These are phyloP conservation scores for Cercospora zeina DNA, from an alignment of 2,329 filamentous ascomycete species.

Conservation along the genomic window DNA sequence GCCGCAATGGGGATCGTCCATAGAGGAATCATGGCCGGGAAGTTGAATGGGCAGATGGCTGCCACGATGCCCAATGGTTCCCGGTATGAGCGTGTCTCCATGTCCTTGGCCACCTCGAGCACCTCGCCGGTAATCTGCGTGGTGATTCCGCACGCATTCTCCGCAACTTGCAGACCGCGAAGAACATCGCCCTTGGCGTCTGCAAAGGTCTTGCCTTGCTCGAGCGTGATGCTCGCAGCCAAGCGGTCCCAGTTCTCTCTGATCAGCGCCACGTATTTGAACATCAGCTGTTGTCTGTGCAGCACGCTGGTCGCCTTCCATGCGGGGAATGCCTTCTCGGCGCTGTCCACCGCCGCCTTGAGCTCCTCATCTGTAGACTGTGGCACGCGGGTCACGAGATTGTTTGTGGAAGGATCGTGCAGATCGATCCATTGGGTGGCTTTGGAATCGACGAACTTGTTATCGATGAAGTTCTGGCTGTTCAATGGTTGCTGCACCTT, in stretches of 20 bases:
- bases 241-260: conserved; percentile 82
- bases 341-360: conserved; percentile 71
- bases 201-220: conserved; percentile 86
- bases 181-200: conserved; percentile 81
- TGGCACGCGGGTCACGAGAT: conserved; percentile 78
- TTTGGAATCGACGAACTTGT: conserved; percentile 69
- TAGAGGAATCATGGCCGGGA: conserved; percentile 89
- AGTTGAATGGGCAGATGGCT: conserved; percentile 88
- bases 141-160: conserved; percentile 77
- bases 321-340: conserved; percentile 70
- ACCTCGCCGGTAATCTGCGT: conserved; percentile 81
- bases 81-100: conserved; percentile 81
- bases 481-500: conserved; percentile 66
- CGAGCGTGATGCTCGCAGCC: conserved; percentile 79
- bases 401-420: conserved; percentile 81
- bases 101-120: conserved; percentile 82
- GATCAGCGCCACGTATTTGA: conserved; percentile 78
- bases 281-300: conserved; percentile 79
- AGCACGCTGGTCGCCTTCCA: conserved; percentile 74
- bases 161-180: conserved; percentile 78
- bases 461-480: conserved; percentile 80
- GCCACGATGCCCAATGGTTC: conserved; percentile 80
- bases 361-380: conserved; percentile 79
- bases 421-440: conserved; percentile 75
- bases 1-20: conserved; percentile 86